A percentile compares a stretch with the other conserved stretches of the same genome.
Evolutionary conservation across 2,329 filamentous ascomycete species (phyloP).

Genomic region (Penicillium sumatraense): DNA sequence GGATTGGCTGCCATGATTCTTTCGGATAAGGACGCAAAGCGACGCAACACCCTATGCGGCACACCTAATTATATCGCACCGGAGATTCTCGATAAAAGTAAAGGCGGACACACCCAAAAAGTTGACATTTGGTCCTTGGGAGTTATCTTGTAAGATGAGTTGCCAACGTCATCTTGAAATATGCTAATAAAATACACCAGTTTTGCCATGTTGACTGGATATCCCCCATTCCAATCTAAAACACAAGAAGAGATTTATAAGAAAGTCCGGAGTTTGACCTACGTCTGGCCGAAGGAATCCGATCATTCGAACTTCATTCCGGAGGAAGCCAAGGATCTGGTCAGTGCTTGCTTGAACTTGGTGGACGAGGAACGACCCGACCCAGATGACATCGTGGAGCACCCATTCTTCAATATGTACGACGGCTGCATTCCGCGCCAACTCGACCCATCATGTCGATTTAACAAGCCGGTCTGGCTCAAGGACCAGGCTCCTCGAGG

Average conservation of each 20-base stretch:
- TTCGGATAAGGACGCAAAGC: conserved; percentile 83
- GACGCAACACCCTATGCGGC: conserved; percentile 91
- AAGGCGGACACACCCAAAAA: conserved; percentile 94
- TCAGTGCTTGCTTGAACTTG: conserved; percentile 52
- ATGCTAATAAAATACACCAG: conserved; percentile 46
- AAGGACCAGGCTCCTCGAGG: conserved; percentile 50
- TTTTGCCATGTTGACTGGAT: conserved; percentile 95
- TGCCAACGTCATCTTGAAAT: conserved; percentile 19
- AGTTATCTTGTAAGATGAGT: conserved; percentile 79
- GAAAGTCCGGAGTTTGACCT: conserved; percentile 53
- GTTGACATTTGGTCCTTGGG: conserved; percentile 98
- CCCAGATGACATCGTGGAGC: conserved; percentile 55
- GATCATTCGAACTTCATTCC: conserved; percentile 52
- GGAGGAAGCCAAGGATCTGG: conserved; percentile 54
- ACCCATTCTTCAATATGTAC: conserved; percentile 56
- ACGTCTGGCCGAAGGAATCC: conserved; percentile 54
- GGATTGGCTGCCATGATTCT: conserved; percentile 89
- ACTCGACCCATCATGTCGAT: conserved; percentile 45
- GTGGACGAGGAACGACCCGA: conserved; percentile 54
- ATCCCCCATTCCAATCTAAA: conserved; percentile 90
- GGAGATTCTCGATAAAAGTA: conserved; percentile 91
- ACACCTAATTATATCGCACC: conserved; percentile 99
- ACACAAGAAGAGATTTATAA: conserved; percentile 58
- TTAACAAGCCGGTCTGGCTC: conserved; percentile 49
- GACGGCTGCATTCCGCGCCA: conserved; percentile 51